Evolutionary conservation across 2,329 filamentous ascomycete genomes (phyloP).

Genomic region (Leptographium lundbergii): DNA sequence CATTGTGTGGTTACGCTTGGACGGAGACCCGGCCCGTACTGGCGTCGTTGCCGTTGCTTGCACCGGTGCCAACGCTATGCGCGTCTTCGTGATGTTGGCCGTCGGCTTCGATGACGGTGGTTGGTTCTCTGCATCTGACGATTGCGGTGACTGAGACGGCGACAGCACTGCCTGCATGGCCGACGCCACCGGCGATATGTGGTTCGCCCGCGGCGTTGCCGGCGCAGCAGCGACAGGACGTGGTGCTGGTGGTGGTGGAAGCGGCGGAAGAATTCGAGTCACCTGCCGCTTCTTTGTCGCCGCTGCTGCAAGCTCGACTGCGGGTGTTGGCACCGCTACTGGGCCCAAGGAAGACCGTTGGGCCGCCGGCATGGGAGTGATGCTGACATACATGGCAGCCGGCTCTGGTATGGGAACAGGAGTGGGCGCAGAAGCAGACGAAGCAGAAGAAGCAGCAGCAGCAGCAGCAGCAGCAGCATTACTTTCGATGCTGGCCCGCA

Average conservation of each 20-base stretch:
- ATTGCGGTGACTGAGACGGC: slow-evolving; percentile 58
- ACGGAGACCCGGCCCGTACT: slow-evolving; percentile 40
- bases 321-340: not conserved
- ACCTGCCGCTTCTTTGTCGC: not conserved
- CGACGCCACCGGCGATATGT: slow-evolving; percentile 31
- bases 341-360: not conserved
- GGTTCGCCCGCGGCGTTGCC: slow-evolving; percentile 27
- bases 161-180: slow-evolving; percentile 42
- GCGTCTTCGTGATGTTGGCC: slow-evolving; percentile 30
- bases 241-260: not conserved
- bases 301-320: not conserved
- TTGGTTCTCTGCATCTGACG: slow-evolving; percentile 69
- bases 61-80: slow-evolving; percentile 32
- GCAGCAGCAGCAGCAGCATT: not conserved
- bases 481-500: not conserved
- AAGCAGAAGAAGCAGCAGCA: not conserved
- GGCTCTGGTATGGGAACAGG: not conserved
- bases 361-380: not conserved
- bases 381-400: not conserved
- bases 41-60: slow-evolving; percentile 26
- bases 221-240: slow-evolving; percentile 12
- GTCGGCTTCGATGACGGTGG: slow-evolving; percentile 55
- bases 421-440: not conserved
- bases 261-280: not conserved
- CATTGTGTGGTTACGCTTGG: slow-evolving; percentile 42